Base-by-base conservation (phyloP, 2,329 filamentous ascomycete species). In the Fusarium floridanum region DNA sequence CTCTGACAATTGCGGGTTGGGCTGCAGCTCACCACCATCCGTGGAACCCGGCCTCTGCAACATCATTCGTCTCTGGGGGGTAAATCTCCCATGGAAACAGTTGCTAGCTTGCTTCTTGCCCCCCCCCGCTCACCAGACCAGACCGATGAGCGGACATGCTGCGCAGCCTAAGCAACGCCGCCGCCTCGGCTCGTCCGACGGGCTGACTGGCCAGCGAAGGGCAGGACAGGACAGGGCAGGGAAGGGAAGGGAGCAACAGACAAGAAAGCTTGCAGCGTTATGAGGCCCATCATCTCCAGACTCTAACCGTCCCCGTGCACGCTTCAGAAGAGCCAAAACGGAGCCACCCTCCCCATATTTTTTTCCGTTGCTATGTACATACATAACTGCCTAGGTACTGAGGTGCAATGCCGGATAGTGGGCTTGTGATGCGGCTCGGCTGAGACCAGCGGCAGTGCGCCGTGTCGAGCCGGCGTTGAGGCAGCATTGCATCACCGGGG, bases 1-100 rank as follows among this genome's bases (percentile, higher is more conserved):
- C 69, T 77, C 71, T 68, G 62, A 71, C 68, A 79, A 72, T 76
- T 79, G 74, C 75, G 70, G 77, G 70, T 67, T 74, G 69, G 66
- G 69, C 76, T 76, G 76, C 72, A 74, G 62, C 66, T 70, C 55
- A 70, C 71, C 53, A 67, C 56, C 37, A 67, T 55, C 43, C 69
- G 66, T 70, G 74, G 74, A 73, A 65, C 74, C 73, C 37, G 61
- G 68, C 24, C 64, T 59, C 67, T 70, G 69, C 71, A 65, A 73
- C 61, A 59, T 62, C 50, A 69, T 71, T 76, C 74, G 74, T 73
- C 72, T 77, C 65, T 76, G 62, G 73, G 73, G 73, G 63, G 68
- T 66, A 50, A 48, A 48, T 48, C 43, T 74, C 43, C 22, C n/a
- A 55, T 68, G 71, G 74, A 76, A 72, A 75, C 64, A 76, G 68